phyloP scores from a whole-genome alignment of 257 asterid genomes.

The Lycium ferocissimum region DNA sequence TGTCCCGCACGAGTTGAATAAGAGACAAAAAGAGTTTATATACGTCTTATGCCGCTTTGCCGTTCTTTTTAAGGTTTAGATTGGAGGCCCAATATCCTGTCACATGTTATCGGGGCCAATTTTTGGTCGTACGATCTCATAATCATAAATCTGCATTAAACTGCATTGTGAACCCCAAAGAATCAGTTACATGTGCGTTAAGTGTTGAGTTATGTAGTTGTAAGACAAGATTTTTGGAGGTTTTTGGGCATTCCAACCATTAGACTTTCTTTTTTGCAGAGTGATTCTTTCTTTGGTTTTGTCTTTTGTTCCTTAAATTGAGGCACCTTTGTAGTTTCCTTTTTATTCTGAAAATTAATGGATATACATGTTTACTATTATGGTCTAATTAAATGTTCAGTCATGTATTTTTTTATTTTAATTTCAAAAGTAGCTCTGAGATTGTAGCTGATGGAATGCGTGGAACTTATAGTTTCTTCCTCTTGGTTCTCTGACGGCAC shows the following conservation, averaged over 20 bases:
- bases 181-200: neutral
- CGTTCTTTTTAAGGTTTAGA: neutral
- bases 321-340: neutral
- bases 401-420: neutral
- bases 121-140: neutral
- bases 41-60: neutral
- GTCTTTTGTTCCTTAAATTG: neutral
- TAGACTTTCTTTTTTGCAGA: too few species aligned
- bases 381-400: neutral
- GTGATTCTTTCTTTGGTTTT: neutral
- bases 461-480: neutral
- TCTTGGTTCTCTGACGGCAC: conserved; percentile 16
- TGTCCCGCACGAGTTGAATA: neutral
- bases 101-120: neutral
- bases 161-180: conserved; percentile 1
- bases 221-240: neutral
- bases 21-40: neutral
- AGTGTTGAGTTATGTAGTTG: neutral
- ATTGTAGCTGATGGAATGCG: neutral
- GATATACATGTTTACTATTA: neutral
- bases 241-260: neutral
- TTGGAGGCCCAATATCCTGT: neutral
- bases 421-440: neutral
- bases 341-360: neutral
- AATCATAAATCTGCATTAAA: conserved; percentile 21